These are phyloP conservation scores for Aurantiochytrium sp. DNA, from an alignment of 108 stramenopile genomes.

Conservation along the genomic window DNA sequence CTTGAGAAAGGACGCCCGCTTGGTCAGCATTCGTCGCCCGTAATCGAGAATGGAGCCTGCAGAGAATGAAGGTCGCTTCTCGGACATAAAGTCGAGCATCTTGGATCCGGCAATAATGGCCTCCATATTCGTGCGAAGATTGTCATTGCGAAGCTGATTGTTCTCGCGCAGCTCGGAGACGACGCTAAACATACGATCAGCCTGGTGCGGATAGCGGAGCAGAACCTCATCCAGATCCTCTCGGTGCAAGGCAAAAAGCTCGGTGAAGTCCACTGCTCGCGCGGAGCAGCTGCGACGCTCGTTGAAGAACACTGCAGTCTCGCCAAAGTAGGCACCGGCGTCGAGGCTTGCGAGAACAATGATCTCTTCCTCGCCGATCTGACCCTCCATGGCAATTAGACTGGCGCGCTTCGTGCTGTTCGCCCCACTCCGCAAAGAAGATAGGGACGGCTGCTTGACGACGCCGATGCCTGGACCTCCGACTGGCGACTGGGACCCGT, in stretches of 20 bases:
- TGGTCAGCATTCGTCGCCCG: neutral
- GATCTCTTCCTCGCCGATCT: constrained; percentile 14
- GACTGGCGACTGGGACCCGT: no score
- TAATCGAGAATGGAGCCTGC: neutral
- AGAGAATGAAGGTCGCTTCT: neutral
- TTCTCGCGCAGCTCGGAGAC: constrained; percentile 31
- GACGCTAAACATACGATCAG: constrained; percentile 31
- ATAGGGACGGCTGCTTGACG: neutral
- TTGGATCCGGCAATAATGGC: constrained; percentile 12
- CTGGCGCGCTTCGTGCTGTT: neutral
- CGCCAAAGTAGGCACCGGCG: constrained; percentile 55
- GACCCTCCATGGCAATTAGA: neutral
- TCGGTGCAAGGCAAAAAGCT: constrained; percentile 34
- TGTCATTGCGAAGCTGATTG: constrained; percentile 39
- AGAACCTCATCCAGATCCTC: constrained; percentile 42
- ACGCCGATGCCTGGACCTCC: no score
- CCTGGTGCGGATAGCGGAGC: constrained; percentile 30
- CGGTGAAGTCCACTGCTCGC: constrained; percentile 39
- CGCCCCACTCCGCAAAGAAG: neutral
- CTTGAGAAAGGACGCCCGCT: neutral
- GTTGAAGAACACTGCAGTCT: constrained; percentile 55
- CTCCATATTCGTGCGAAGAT: constrained; percentile 34
- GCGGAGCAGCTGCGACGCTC: constrained; percentile 41
- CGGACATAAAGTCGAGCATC: neutral
- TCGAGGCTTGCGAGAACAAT: constrained; percentile 48